These are phyloP conservation scores for Ampelomyces quisqualis DNA, from an alignment of 2,329 filamentous ascomycete species.

Conservation along the genomic window DNA sequence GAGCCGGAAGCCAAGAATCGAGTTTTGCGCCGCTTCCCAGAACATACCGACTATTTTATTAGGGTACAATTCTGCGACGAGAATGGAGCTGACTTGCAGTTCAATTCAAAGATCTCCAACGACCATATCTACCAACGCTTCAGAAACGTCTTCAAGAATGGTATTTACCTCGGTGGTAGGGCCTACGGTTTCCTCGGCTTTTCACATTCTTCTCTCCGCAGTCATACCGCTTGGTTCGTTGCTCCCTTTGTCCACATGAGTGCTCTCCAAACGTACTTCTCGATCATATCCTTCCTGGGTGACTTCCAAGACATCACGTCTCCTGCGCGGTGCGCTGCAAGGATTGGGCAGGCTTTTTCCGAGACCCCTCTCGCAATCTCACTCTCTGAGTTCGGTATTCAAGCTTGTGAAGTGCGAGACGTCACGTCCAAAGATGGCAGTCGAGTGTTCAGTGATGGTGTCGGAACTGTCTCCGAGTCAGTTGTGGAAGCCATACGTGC, in stretches of 20 bases:
- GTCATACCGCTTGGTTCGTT: neutral
- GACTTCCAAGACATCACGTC: neutral
- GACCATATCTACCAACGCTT: neutral
- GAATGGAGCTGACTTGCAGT: neutral
- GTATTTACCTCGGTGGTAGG: neutral
- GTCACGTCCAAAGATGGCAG: neutral
- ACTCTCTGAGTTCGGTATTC: neutral
- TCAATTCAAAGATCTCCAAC: neutral
- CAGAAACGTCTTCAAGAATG: neutral
- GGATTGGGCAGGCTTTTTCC: neutral
- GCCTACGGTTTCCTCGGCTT: neutral
- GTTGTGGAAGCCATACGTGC: neutral
- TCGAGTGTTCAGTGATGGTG: neutral
- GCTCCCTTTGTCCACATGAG: neutral
- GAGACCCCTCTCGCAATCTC: neutral
- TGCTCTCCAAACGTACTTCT: neutral
- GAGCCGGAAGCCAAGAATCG: neutral
- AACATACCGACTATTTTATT: neutral
- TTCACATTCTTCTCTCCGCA: neutral
- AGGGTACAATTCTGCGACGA: neutral
- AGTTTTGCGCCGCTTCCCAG: neutral
- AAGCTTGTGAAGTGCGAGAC: neutral
- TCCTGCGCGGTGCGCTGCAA: neutral
- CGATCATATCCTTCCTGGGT: neutral
- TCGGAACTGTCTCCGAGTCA: neutral